Evolutionary conservation across 2,329 filamentous ascomycete genomes (phyloP).

Genomic region (Akanthomyces muscarius): DNA sequence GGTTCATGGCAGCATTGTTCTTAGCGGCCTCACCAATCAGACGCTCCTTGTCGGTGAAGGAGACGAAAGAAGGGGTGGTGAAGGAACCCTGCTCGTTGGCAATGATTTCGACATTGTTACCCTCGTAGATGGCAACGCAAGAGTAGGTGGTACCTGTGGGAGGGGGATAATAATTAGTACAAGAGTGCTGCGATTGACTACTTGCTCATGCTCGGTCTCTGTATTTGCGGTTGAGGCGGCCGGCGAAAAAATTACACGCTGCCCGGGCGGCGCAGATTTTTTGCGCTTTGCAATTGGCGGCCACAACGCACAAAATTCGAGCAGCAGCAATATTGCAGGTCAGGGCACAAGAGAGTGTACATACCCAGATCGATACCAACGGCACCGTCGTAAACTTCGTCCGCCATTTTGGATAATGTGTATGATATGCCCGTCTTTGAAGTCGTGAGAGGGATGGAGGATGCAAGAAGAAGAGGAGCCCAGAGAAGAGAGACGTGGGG

Average conservation of each 20-base stretch:
- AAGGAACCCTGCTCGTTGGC: conserved; percentile 99
- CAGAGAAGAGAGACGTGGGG: conserved; percentile 30
- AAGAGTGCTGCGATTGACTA: neutral
- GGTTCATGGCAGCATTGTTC: conserved; percentile 99
- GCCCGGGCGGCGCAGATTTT: conserved; percentile 8
- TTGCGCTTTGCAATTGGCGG: conserved; percentile 5
- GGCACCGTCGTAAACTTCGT: conserved; percentile 99
- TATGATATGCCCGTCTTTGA: conserved; percentile 24
- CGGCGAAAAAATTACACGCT: neutral
- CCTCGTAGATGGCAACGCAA: conserved; percentile 98
- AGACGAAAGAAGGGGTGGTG: conserved; percentile 98
- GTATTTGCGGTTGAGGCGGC: neutral
- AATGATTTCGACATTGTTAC: conserved; percentile 99
- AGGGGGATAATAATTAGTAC: conserved; percentile 13
- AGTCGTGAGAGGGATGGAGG: conserved; percentile 25
- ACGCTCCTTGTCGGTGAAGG: conserved; percentile 97
- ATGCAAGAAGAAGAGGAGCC: conserved; percentile 24
- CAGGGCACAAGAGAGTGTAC: conserved; percentile 31
- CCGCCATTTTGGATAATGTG: conserved; percentile 66
- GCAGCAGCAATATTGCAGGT: conserved; percentile 7
- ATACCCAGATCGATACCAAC: conserved; percentile 99
- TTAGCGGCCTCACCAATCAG: conserved; percentile 99
- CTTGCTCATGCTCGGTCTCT: neutral
- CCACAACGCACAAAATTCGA: conserved; percentile 9
- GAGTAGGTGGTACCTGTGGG: conserved; percentile 93